A percentile compares a stretch with the other conserved stretches of the same genome.
Evolutionary conservation across 2,329 filamentous ascomycete species (phyloP).

Genomic region (Diplodia scrobiculata): DNA sequence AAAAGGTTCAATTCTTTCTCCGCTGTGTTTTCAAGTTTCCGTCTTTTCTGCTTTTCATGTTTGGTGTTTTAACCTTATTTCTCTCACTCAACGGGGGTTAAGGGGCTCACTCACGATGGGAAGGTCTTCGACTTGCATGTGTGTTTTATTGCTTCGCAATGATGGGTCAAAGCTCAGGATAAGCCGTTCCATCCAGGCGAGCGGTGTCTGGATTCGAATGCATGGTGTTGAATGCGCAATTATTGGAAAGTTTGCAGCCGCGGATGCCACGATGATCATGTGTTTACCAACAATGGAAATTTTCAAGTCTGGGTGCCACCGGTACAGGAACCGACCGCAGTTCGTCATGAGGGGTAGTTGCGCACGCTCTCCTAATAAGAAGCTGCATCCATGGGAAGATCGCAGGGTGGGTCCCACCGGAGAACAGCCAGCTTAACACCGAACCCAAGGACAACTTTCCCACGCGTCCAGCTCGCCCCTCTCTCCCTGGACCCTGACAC

Average conservation of each 20-base stretch:
- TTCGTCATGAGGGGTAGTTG: not conserved
- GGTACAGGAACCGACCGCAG: not conserved
- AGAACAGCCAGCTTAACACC: conserved; percentile 22
- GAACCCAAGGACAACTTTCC: conserved; percentile 17
- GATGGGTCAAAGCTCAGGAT: conserved; percentile 26
- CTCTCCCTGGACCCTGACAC: not conserved
- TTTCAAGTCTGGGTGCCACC: not conserved
- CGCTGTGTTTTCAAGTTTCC: conserved; percentile 22
- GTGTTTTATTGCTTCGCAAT: conserved; percentile 17
- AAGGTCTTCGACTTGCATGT: conserved; percentile 23
- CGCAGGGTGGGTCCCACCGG: not conserved
- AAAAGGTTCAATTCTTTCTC: conserved; percentile 29
- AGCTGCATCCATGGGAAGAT: conserved; percentile 14
- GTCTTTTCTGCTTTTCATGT: conserved; percentile 21
- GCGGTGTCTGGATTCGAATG: conserved; percentile 22
- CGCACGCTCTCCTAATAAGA: not conserved
- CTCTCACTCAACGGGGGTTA: conserved; percentile 26
- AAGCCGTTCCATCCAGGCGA: conserved; percentile 7
- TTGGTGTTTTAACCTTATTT: conserved; percentile 27
- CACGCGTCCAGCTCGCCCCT: conserved; percentile 4
- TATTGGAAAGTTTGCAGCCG: not conserved
- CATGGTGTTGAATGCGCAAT: conserved; percentile 18
- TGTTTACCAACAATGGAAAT: not conserved
- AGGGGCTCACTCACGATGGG: conserved; percentile 24
- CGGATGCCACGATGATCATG: not conserved